Base-by-base conservation (phyloP, 768 basidiomycete species). In the Hericium coralloides region DNA sequence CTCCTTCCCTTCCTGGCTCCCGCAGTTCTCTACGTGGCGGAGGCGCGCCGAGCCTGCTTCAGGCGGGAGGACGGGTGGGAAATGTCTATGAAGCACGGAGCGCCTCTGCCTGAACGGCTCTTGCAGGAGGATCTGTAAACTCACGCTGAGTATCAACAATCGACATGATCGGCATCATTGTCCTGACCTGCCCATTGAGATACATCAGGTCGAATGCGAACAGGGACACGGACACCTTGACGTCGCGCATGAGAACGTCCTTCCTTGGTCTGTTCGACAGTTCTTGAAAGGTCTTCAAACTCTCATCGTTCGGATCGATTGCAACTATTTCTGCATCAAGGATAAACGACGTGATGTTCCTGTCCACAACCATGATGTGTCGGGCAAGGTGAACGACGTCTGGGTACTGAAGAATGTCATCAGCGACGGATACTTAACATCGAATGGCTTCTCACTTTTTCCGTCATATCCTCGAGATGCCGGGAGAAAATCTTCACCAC, bases 161-260 rank as follows among this genome's bases (percentile, higher is more conserved):
- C 36, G 52, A 52, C 36, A n/a, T 52, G 43, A 43, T 62, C 25
- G 47, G 55, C 45, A 49, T 39, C 56, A 55, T 41, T 38, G 36
- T 37, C 61, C 82, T 69, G 60, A 91, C 94, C 73, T 85, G 71
- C 58, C 81, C 85, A 69, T 95, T 85, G 49, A 92, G 73, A 65
- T 84, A 84, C 90, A 97, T 89, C 58, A 95, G 64, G 72, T 97
- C 94, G 68, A 95, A 97, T 0, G 81, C 86, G 68, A 81, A 95
- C 2, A 95, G 78, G n/a, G 87, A 86, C 1, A 95, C 90, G 23
- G 82, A 70, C 43, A 95, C 79, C 59, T 81, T 85, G 64, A 97
- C 79, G 63, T 93, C 82, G 58, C 79, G 76, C 6, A 91, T 68
- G 56, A 80, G 71, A 36, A 94, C 93, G 65, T 90, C 85, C 67